phyloP scores from a whole-genome alignment of 331 rosid species.

The Stylosanthes scabra region DNA sequence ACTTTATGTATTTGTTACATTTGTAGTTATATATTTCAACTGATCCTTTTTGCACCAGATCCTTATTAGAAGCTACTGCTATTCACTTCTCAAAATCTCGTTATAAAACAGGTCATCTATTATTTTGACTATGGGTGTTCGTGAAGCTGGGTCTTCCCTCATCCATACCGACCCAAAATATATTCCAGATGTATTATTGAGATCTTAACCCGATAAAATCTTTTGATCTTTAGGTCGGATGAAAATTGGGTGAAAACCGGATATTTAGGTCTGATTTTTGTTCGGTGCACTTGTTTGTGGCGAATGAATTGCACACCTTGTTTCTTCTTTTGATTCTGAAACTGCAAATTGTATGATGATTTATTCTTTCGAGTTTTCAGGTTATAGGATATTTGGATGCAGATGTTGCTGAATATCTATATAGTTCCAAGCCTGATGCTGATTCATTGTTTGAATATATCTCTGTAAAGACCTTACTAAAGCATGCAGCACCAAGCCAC shows the following conservation, averaged over 20 bases:
- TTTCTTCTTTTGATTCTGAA: constrained; percentile 19
- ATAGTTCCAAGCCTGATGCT: constrained; percentile 66
- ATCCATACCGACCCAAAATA: too few relatives aligned
- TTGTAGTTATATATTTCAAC: constrained; percentile 13
- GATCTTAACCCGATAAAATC: too few relatives aligned
- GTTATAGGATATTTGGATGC: constrained; percentile 93
- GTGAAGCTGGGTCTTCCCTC: too few relatives aligned
- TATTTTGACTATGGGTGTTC: too few relatives aligned
- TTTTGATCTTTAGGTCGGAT: too few relatives aligned
- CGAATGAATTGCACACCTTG: neutral
- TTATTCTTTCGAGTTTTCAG: constrained; percentile 53
- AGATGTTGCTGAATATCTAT: constrained; percentile 91
- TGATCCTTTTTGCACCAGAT: neutral
- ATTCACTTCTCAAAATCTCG: too few relatives aligned
- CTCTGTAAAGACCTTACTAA: constrained; percentile 82
- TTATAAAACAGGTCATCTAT: too few relatives aligned
- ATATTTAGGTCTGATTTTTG: too few relatives aligned
- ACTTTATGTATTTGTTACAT: constrained; percentile 24
- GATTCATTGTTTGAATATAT: constrained; percentile 65
- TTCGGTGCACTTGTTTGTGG: too few relatives aligned
- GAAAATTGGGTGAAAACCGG: too few relatives aligned
- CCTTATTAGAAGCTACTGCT: neutral
- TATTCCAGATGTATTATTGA: too few relatives aligned
- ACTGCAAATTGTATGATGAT: constrained; percentile 3
- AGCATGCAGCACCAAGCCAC: constrained; percentile 79